Conservation (phyloP, 2,329 filamentous ascomycete genomes). For the Stagonosporopsis cucurbitacearum region DNA sequence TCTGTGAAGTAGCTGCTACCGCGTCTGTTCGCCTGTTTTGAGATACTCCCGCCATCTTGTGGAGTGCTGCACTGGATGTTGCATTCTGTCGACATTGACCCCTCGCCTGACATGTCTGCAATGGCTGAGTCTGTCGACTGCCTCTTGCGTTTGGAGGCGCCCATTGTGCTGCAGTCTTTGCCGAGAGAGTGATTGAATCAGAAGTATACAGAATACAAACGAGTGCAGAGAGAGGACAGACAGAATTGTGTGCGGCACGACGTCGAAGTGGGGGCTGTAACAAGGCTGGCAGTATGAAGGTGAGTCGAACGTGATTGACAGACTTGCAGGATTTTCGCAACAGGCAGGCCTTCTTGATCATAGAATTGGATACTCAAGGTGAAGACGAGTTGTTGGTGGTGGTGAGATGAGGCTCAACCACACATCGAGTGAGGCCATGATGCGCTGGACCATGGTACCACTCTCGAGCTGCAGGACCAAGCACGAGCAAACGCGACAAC, state of each 20-base stretch:
- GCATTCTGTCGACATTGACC: neutral
- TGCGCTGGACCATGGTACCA: conserved; percentile 3
- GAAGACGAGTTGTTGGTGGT: neutral
- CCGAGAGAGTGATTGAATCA: neutral
- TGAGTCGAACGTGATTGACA: neutral
- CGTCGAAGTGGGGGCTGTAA: neutral
- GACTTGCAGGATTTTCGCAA: neutral
- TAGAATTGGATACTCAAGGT: neutral
- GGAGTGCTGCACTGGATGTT: neutral
- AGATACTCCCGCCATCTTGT: neutral
- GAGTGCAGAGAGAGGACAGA: neutral
- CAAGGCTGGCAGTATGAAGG: neutral
- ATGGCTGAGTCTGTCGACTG: conserved; percentile 15
- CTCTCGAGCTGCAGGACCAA: neutral
- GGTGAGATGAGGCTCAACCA: conserved; percentile 14
- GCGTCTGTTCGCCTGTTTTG: neutral
- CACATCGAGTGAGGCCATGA: neutral
- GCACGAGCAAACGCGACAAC: neutral
- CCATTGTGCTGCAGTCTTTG: neutral
- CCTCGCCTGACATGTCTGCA: conserved; percentile 13
- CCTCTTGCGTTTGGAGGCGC: conserved; percentile 9
- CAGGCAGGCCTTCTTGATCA: too few relatives aligned
- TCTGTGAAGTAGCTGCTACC: neutral
- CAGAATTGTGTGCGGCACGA: neutral
- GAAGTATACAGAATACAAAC: neutral